Base-by-base conservation (phyloP, 148 eudicot species). In the Rhododendron kiyosumense region DNA sequence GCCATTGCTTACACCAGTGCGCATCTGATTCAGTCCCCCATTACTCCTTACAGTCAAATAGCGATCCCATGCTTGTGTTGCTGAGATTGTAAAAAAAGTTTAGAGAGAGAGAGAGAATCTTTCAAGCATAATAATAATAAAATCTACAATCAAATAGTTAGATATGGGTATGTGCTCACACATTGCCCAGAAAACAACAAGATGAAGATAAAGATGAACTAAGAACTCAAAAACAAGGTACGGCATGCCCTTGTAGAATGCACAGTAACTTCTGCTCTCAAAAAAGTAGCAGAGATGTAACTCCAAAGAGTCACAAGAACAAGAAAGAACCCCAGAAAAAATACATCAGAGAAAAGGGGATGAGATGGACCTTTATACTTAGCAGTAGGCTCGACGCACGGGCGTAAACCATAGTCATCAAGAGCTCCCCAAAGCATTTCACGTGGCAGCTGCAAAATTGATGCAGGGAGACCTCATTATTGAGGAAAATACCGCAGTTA, bases 11-110 rank as follows among this genome's bases (percentile, higher is more conserved):
- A 96, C 98, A 89, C 98, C 98, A 82, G 96, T 92, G 43, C 98
- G 96, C 98, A 96, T 96, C 89, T 96, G 98, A 90, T 96, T 96
- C 84, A 96, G 87, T 57, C 98, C 98, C 83, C 98, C 98, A 83
- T 96, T 96, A 86, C 95, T 91, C 90, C 87, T 92, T 79, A 96
- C 98, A 84, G 98, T 96, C 81, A 96, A 90, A 86, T 93, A 96
- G 76, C 91, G 90, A 84, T 91, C 89, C 73, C 89, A 90, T 79
- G 86, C 94, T 88, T 71, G 85, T 10, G 89, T 88, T 89, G 88
- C 98, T 94, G 94, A 84, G 87, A 67, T 54, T 43, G 73, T 4
- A 83, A 59, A 86, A 85, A 38, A 5, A 43, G 22, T 28, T 26
- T 49, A 15, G 38, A 9, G 13, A 4, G 34, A 57, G 69, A 79